Percentiles rank a stretch among this genome's conserved stretches.
phyloP scores from a whole-genome alignment of 345 rosid genomes.

The Sapria himalayana region DNA sequence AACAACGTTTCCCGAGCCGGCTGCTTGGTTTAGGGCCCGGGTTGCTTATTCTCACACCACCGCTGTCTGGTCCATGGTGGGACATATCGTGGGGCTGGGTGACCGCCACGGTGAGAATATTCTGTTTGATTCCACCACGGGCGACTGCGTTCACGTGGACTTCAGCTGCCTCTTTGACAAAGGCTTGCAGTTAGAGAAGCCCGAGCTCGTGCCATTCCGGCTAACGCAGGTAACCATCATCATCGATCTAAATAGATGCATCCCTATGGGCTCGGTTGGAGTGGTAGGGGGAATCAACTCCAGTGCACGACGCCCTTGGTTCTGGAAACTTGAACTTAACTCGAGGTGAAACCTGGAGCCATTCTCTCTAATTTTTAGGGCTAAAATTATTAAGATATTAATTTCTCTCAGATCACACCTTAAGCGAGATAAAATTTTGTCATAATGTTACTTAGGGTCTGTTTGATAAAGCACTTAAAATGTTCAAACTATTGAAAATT shows the following conservation, averaged over 20 bases:
- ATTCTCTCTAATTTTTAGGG: too few relatives aligned
- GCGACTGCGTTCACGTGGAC: conserved; percentile 96
- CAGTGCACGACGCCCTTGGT: too few relatives aligned
- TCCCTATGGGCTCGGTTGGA: too few relatives aligned
- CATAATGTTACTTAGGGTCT: too few relatives aligned
- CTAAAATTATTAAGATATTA: too few relatives aligned
- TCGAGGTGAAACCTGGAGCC: too few relatives aligned
- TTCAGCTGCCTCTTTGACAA: conserved; percentile 96
- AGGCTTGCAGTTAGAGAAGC: conserved; percentile 90
- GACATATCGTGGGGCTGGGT: conserved; percentile 93
- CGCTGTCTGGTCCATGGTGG: conserved; percentile 99
- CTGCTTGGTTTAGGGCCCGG: conserved; percentile 98
- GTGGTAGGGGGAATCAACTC: too few relatives aligned
- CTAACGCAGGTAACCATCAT: conserved; percentile 51
- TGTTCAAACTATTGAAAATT: too few relatives aligned
- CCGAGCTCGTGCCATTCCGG: conserved; percentile 95
- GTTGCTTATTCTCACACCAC: conserved; percentile 91
- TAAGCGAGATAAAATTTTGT: too few relatives aligned
- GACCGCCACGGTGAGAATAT: conserved; percentile 97
- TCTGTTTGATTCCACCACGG: conserved; percentile 95
- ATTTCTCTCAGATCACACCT: too few relatives aligned
- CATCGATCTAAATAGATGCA: not conserved
- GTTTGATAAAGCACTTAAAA: too few relatives aligned
- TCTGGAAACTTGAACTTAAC: too few relatives aligned
- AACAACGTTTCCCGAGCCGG: conserved; percentile 92